Evolutionary conservation across 2,329 filamentous ascomycete genomes (phyloP).

Genomic region (Orbilia blumenaviensis): DNA sequence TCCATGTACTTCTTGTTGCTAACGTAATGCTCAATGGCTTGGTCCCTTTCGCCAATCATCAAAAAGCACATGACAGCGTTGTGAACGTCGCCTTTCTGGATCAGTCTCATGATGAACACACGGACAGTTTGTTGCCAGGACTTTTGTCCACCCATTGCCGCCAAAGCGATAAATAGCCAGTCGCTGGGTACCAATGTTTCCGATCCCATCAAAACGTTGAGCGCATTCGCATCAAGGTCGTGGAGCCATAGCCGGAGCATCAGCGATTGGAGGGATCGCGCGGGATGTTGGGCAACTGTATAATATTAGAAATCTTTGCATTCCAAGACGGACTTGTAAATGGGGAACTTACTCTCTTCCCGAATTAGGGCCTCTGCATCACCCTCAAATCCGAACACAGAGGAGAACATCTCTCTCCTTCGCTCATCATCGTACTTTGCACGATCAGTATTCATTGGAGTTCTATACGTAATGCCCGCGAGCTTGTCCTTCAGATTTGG

Average conservation of each 20-base stretch:
- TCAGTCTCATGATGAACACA: constrained; percentile 85
- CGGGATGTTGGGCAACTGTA: constrained; percentile 48
- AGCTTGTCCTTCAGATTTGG: constrained; percentile 66
- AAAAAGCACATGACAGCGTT: constrained; percentile 92
- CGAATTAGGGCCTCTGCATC: constrained; percentile 82
- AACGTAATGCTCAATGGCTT: constrained; percentile 95
- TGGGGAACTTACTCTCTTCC: constrained; percentile 72
- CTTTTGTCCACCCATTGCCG: constrained; percentile 79
- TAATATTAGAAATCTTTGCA: not conserved
- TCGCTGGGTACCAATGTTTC: constrained; percentile 91
- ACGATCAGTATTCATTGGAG: constrained; percentile 58
- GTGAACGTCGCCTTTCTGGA: constrained; percentile 90
- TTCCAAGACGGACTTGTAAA: not conserved
- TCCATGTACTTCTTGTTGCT: constrained; percentile 93
- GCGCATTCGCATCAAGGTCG: constrained; percentile 80
- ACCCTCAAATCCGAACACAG: constrained; percentile 94
- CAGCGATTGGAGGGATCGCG: constrained; percentile 69
- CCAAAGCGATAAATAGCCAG: constrained; percentile 95
- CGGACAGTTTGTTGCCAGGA: constrained; percentile 91
- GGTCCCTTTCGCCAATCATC: constrained; percentile 88
- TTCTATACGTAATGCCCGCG: constrained; percentile 56
- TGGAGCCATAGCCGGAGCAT: constrained; percentile 92
- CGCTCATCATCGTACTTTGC: constrained; percentile 71
- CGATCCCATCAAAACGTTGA: constrained; percentile 77
- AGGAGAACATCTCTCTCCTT: constrained; percentile 86